Base-by-base conservation (phyloP, 2,329 filamentous ascomycete genomes). In the Pseudopyrenochaeta lycopersici region DNA sequence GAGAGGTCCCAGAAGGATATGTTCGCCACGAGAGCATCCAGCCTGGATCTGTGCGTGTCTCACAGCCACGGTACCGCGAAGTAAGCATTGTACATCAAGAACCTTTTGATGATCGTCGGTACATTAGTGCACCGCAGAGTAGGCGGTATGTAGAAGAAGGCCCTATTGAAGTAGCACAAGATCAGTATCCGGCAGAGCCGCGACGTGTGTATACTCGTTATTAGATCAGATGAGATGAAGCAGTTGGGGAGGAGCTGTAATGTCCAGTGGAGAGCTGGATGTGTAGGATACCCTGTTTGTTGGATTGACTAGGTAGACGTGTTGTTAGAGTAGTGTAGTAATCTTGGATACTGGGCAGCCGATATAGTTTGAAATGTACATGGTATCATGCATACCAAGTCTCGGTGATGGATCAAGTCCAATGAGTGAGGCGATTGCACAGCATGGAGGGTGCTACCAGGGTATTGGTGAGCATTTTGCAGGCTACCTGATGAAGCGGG, bases 91-190 rank as follows among this genome's bases (percentile, higher is more conserved):
- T 76, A 52, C 78, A 66, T 14, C 69, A 64, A 44, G 72, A 74
- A 47, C 58, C 68, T 9, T 60, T 64, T 29, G 71, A 74, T 40
- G 72, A 73, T 23, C 65, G 67, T 15, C 72, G 71, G 4, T 76
- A 70, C 41, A 57, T 67, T 10, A 70, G 67, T 48, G 67, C 68
- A 27, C 63, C 67, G n/a, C 70, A 66, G 44, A 45, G 60, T 23
- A 62, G 72, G 44, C 70, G 76, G 18, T 81, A 79, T 63, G 69
- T 79, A 18, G 79, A 81, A 50, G 76, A 79, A 20, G 68, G 68
- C 23, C 62, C 60, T 4, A 50, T 67, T 30, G 70, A 74, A 40
- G 49, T 63, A 12, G 64, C 52, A n/a, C 66, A 64, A 31, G 73
- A 75, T 36, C 46, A 52, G 2, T 75, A 69, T 46, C 58, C 57